These are phyloP conservation scores for Psilocybe subaeruginosa DNA, from an alignment of 768 basidiomycete species.

Conservation along the genomic window DNA sequence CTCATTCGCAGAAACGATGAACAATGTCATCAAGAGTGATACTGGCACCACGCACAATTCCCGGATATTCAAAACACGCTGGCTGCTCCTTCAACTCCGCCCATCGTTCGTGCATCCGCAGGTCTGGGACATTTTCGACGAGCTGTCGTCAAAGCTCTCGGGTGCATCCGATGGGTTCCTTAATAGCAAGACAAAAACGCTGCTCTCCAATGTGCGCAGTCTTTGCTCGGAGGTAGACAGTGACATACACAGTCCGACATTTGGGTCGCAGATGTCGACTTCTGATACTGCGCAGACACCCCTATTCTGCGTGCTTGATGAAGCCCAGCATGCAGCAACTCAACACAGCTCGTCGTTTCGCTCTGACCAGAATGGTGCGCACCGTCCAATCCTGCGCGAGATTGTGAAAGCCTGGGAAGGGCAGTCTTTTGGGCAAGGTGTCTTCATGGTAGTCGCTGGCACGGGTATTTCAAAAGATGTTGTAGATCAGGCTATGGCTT, in stretches of 20 bases:
- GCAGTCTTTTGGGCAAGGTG: slow-evolving; percentile 39
- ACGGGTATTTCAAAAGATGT: slow-evolving; percentile 49
- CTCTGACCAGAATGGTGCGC: slow-evolving; percentile 34
- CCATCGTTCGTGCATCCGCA: slow-evolving; percentile 37
- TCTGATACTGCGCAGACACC: slow-evolving; percentile 31
- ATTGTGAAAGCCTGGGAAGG: slow-evolving; percentile 45
- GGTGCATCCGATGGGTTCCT: slow-evolving; percentile 37
- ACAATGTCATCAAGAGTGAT: slow-evolving; percentile 9
- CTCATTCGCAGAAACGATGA: slow-evolving; percentile 38
- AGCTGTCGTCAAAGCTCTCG: slow-evolving; percentile 37
- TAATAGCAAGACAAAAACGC: slow-evolving; percentile 32
- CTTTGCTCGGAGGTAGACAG: slow-evolving; percentile 21
- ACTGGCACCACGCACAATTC: slow-evolving; percentile 9
- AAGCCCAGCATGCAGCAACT: slow-evolving; percentile 47
- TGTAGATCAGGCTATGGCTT: slow-evolving; percentile 47
- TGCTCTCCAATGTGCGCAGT: slow-evolving; percentile 34
- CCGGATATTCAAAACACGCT: slow-evolving; percentile 33
- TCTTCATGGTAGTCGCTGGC: slow-evolving; percentile 48
- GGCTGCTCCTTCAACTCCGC: slow-evolving; percentile 45
- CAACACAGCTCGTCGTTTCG: slow-evolving; percentile 40
- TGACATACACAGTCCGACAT: neutral
- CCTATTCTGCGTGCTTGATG: slow-evolving; percentile 48
- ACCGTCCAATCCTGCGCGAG: slow-evolving; percentile 44
- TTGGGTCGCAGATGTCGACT: slow-evolving; percentile 13
- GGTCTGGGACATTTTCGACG: slow-evolving; percentile 45